These are phyloP conservation scores for Claviceps sp. DNA, from an alignment of 2,329 filamentous ascomycete genomes.

Conservation along the genomic window DNA sequence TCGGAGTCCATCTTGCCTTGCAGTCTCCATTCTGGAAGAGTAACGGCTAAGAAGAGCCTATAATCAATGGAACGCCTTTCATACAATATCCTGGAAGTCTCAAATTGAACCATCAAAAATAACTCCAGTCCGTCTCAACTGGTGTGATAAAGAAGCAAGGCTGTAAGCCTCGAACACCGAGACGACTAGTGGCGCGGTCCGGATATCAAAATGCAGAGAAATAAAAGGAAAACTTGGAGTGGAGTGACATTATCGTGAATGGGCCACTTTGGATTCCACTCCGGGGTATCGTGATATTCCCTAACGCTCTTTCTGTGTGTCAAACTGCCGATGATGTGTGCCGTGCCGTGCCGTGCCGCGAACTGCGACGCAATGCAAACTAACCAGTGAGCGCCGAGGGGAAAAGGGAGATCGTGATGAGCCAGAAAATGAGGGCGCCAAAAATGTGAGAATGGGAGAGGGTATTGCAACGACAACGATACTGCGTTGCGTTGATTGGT, in stretches of 20 bases:
- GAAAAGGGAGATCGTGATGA: neutral
- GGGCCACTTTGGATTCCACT: slow-evolving; percentile 21
- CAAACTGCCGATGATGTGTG: slow-evolving; percentile 15
- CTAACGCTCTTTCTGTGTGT: slow-evolving; percentile 21
- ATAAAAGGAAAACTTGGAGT: slow-evolving; percentile 14
- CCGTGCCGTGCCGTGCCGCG: slow-evolving; percentile 11
- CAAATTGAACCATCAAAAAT: neutral
- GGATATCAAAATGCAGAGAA: neutral
- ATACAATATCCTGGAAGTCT: slow-evolving; percentile 6
- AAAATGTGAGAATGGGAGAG: neutral
- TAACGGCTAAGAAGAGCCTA: neutral
- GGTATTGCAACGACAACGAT: neutral
- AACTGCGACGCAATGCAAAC: slow-evolving; percentile 1
- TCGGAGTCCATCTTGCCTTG: neutral
- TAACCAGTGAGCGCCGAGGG: slow-evolving; percentile 1
- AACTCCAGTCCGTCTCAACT: neutral
- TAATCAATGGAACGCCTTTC: slow-evolving; percentile 4
- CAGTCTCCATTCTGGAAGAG: neutral
- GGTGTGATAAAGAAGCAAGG: neutral
- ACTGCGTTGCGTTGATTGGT: neutral
- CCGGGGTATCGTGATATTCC: slow-evolving; percentile 27
- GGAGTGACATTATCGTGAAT: slow-evolving; percentile 22
- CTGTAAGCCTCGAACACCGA: neutral
- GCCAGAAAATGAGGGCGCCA: slow-evolving; percentile 4
- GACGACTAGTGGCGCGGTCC: neutral